These are phyloP conservation scores for Talaromyces marneffei DNA, from an alignment of 2,329 filamentous ascomycete species.

Conservation along the genomic window DNA sequence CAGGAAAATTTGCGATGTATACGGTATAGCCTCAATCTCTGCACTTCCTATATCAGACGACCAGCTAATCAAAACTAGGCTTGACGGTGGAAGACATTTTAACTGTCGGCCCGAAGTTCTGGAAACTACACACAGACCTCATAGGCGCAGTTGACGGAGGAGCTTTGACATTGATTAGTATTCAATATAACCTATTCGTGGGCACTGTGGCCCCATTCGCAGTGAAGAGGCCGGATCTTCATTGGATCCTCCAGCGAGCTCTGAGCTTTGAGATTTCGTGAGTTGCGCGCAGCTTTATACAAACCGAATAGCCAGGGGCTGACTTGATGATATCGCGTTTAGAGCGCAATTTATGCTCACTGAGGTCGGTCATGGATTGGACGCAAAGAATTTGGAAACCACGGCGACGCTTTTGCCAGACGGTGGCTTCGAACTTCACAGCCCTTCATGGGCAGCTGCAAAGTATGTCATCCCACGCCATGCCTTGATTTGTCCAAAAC, in stretches of 20 bases:
- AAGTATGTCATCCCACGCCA: conserved; percentile 27
- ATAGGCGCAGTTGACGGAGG: conserved; percentile 89
- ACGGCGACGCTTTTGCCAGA: conserved; percentile 31
- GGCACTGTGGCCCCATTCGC: conserved; percentile 19
- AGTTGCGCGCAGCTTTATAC: not conserved
- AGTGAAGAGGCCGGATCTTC: conserved; percentile 15
- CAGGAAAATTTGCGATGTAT: not conserved
- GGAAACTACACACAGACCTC: conserved; percentile 7
- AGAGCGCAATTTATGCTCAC: conserved; percentile 36
- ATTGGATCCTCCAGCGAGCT: conserved; percentile 16
- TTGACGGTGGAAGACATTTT: conserved; percentile 11
- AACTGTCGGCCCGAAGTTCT: conserved; percentile 12
- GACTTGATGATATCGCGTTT: not conserved
- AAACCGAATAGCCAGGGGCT: not conserved
- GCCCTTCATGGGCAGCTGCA: conserved; percentile 26
- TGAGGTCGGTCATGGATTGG: conserved; percentile 37
- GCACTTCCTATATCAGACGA: not conserved
- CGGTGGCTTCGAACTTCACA: conserved; percentile 32
- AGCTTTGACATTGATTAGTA: conserved; percentile 53
- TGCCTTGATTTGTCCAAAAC: not conserved
- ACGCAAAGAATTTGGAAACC: conserved; percentile 37
- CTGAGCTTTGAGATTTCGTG: conserved; percentile 21
- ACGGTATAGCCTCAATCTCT: not conserved
- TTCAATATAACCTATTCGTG: conserved; percentile 20
- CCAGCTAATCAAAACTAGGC: not conserved